Percentiles rank a stretch among this genome's conserved stretches.
Conservation (phyloP, 176 grass and related monocot genomes). For the Oryza officinalis region DNA sequence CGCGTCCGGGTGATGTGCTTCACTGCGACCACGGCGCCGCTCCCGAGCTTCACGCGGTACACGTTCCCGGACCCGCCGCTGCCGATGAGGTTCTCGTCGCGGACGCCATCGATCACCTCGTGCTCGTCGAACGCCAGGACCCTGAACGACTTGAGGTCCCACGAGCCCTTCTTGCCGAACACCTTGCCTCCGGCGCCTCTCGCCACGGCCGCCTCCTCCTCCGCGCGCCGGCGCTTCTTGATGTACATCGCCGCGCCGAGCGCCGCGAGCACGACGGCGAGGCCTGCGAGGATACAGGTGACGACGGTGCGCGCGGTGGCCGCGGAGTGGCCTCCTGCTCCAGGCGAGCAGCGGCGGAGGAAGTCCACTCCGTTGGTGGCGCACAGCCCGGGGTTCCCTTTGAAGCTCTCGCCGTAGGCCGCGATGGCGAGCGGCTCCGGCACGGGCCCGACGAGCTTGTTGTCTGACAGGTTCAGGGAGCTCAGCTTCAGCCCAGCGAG, state of each 20-base stretch:
- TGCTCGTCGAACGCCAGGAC: constrained; percentile 70
- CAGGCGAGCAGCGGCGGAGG: constrained; percentile 46
- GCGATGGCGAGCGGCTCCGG: constrained; percentile 58
- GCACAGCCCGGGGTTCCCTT: constrained; percentile 72
- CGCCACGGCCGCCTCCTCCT: neutral
- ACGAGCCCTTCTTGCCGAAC: constrained; percentile 60
- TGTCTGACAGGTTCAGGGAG: constrained; percentile 59
- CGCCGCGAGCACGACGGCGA: constrained; percentile 47
- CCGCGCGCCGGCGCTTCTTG: constrained; percentile 36
- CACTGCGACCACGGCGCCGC: constrained; percentile 62
- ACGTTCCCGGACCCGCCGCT: constrained; percentile 86
- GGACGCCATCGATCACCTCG: constrained; percentile 67
- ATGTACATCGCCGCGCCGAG: constrained; percentile 53
- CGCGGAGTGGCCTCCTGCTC: neutral
- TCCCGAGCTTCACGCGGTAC: constrained; percentile 70
- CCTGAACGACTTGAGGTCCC: constrained; percentile 86
- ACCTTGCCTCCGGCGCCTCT: constrained; percentile 8
- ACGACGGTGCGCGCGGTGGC: constrained; percentile 43
- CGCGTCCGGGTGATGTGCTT: constrained; percentile 63
- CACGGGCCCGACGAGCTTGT: constrained; percentile 55
- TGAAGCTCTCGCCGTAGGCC: constrained; percentile 68
- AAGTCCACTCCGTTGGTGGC: constrained; percentile 34
- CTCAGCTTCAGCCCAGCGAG: constrained; percentile 69
- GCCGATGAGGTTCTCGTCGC: constrained; percentile 84
- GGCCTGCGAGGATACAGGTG: constrained; percentile 47